Conservation (phyloP, 441 rosid species). For the Raphanus hybrid region DNA sequence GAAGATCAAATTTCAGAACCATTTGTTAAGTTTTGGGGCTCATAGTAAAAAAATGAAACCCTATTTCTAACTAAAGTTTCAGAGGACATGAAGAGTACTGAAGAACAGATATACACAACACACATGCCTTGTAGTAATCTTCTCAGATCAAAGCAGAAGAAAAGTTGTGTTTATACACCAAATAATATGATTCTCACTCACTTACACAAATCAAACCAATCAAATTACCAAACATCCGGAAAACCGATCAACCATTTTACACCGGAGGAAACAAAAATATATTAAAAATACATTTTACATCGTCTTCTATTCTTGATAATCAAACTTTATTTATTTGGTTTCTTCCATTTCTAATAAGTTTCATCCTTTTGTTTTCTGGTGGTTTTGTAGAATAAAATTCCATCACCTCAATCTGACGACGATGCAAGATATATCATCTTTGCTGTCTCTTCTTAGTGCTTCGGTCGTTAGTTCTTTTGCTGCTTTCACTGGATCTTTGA, state of each 20-base stretch:
- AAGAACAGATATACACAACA: not conserved
- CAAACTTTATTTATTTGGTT: constrained; percentile 32
- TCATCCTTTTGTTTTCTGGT: constrained; percentile 3
- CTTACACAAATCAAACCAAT: constrained; percentile 39
- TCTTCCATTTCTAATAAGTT: constrained; percentile 8
- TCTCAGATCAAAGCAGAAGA: constrained; percentile 26
- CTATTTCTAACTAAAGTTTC: not conserved
- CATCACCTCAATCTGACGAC: constrained; percentile 77
- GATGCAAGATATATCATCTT: constrained; percentile 90
- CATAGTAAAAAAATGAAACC: not conserved
- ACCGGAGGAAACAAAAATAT: constrained; percentile 8
- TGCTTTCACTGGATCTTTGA: constrained; percentile 83
- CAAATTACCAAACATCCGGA: constrained; percentile 24
- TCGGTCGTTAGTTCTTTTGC: constrained; percentile 82
- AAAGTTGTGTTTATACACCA: constrained; percentile 34
- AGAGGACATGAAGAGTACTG: not conserved
- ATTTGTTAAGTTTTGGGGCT: not conserved
- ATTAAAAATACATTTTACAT: not conserved
- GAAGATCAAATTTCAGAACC: not conserved
- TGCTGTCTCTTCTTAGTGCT: constrained; percentile 80
- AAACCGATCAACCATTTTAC: constrained; percentile 34
- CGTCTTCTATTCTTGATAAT: constrained; percentile 23
- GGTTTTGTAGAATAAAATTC: constrained; percentile 21
- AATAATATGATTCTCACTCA: constrained; percentile 32
- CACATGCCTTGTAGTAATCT: not conserved